Evolutionary conservation across 2,329 filamentous ascomycete species (phyloP), one percentile per base, ranked within the genome.

Genomic region (Fusarium transvaalense): DNA sequence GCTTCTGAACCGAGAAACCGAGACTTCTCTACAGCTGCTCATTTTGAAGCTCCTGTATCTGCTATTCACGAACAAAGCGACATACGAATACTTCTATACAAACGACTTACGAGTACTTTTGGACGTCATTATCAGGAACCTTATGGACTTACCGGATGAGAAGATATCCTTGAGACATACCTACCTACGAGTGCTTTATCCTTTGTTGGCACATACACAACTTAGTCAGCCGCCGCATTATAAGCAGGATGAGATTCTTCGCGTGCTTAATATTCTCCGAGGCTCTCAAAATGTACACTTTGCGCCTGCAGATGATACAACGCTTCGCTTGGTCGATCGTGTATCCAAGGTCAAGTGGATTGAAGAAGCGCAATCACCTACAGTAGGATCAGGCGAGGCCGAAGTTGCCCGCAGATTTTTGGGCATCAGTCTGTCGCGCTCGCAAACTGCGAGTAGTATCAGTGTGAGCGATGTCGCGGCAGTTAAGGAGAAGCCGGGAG

Each of bases 71-170:
- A 98, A 93, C 12, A 89, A 89, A 58, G 88, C 91, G 17, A 99
- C 96, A 0, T 93, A 96, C 78, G 96, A 99, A 80, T 99, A 98
- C 80, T 99, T 99, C 77, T 99, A 98, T 79, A 97, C 94, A 29
- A 99, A 99, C 77, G 96, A 99, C 76, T 85, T 99, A 31, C 92
- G 93, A 61, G 96, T 99, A 6, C 87, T 99, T 17, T 86, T 98
- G 46, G 96, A 99, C 76, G 96, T 99, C 68, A 94, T 99, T 61
- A 93, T 99, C 64, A 92, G 96, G 42, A 99, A 99, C 75, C 84
- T 99, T n/a, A 89, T 98, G 74, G 96, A 99, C 77, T 84, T 99
- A 10, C 96, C 97, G 0, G 91, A 95, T 74, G 95, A 97, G 76
- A 89, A 88, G 64, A 83, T 85, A 66, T 85, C 88, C 19, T 83